These are phyloP conservation scores for Syncephalastrum racemosum DNA, from an alignment of 371 early-diverging fungal genomes.

Conservation along the genomic window DNA sequence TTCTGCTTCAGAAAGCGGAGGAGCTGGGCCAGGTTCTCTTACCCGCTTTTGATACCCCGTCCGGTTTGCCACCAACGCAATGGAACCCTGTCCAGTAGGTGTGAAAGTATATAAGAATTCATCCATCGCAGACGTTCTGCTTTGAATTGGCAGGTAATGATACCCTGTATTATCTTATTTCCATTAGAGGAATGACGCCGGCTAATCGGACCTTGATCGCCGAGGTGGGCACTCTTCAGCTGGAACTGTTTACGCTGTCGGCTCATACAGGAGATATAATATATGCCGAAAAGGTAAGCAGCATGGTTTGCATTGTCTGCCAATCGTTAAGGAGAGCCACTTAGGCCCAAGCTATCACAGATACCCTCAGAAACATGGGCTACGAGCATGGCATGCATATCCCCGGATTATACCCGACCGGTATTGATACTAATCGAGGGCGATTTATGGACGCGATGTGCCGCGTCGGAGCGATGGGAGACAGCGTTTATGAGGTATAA, in stretches of 20 bases:
- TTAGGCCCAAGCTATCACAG: constrained; percentile 52
- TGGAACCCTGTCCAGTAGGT: constrained; percentile 41
- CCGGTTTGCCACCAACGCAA: constrained; percentile 56
- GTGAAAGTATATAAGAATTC: not conserved
- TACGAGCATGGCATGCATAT: constrained; percentile 47
- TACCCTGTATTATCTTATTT: not conserved
- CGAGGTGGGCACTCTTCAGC: constrained; percentile 83
- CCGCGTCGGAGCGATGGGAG: constrained; percentile 55
- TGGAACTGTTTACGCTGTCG: constrained; percentile 85
- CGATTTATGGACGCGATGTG: constrained; percentile 34
- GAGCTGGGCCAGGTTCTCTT: constrained; percentile 54
- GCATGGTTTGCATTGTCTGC: not conserved
- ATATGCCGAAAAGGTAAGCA: constrained; percentile 56
- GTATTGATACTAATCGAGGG: constrained; percentile 36
- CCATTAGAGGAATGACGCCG: constrained; percentile 18
- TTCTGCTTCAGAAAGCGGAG: constrained; percentile 48
- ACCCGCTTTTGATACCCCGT: constrained; percentile 61
- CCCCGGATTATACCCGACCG: constrained; percentile 56
- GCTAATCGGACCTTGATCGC: constrained; percentile 53
- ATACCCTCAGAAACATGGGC: constrained; percentile 40
- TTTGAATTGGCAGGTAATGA: constrained; percentile 14
- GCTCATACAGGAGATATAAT: constrained; percentile 65
- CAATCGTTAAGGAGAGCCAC: too few species aligned
- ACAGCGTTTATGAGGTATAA: constrained; percentile 53
- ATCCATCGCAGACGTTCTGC: constrained; percentile 41